Evolutionary conservation across 345 rosid genomes (phyloP), one percentile per base, ranked within the genome.

Genomic region (Streptanthus diversifolius): DNA sequence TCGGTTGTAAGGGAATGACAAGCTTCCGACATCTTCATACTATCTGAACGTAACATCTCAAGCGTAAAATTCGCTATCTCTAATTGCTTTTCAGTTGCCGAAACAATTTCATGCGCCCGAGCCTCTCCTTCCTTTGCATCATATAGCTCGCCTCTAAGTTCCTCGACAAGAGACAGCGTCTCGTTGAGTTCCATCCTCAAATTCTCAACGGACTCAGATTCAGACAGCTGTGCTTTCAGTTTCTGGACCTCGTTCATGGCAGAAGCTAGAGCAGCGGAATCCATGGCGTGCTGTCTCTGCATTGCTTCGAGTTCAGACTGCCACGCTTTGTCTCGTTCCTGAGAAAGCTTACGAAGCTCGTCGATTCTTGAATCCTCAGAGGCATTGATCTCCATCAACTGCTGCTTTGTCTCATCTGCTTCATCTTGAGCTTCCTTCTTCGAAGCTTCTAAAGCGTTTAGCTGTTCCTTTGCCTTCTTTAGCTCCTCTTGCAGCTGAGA

Each of bases 291-390:
- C 55, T 90, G 98, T 77, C 86, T 90, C 79, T 87, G 97, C 72
- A 92, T 77, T 35, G 99, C 99, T 82, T 91, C 98, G 11, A 95
- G 90, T 74, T 95, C 99, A 48, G 99, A 91, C 56, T 95, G 84
- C 99, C 99, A 95, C 3, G 88, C 90, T 74, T 83, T 85, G 79
- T 95, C 99, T 37, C 98, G 85, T 51, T 88, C 98, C 25, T 88
- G 95, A 30, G 98, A 95, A 60, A 92, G 81, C 64, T 88, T 81
- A 14, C 90, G 85, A 57, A 95, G 93, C 81, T 92, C 98, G 21
- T 85, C 88, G 45, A 92, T 75, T 27, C 98, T 82, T 11, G 76
- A 79, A 79, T 95, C 97, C 66, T 95, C 99, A 1, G 97, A 88
- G 72, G 75, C 82, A 58, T 90, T 86, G 41, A 92, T 80, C 77